phyloP scores from a whole-genome alignment of 2,329 filamentous ascomycete genomes.

The Biscogniauxia mediterranea region DNA sequence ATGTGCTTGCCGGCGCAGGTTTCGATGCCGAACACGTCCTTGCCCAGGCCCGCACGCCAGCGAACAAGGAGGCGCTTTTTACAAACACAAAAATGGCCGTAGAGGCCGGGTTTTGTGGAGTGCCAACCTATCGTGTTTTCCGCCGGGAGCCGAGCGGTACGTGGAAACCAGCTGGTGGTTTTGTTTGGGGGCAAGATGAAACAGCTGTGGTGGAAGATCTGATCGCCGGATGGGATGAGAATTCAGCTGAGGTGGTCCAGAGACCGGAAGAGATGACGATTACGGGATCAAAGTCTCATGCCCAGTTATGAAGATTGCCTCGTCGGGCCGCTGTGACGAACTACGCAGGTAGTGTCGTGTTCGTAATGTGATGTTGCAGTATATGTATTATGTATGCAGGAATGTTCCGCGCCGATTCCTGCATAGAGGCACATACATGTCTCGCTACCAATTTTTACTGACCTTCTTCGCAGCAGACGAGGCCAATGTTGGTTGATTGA shows the following conservation, averaged over 20 bases:
- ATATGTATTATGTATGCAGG: not conserved
- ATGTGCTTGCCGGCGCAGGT: constrained; percentile 6
- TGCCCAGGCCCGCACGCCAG: not conserved
- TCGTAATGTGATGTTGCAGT: not conserved
- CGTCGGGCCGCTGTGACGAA: not conserved
- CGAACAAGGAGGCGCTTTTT: constrained; percentile 3
- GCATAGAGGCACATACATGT: not conserved
- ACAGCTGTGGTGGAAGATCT: constrained; percentile 9
- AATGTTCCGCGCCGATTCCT: not conserved
- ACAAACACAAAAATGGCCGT: constrained; percentile 8
- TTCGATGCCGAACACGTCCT: constrained; percentile 8
- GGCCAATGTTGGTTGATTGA: too few relatives aligned
- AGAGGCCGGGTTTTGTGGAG: constrained; percentile 10
- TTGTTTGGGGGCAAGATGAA: constrained; percentile 13
- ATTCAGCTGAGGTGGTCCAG: constrained; percentile 1
- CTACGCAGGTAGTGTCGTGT: not conserved
- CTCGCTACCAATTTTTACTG: not conserved
- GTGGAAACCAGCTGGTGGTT: constrained; percentile 6
- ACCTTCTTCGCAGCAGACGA: too few relatives aligned
- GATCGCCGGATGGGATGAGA: constrained; percentile 12
- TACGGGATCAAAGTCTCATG: not conserved
- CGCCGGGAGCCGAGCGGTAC: not conserved
- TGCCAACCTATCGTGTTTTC: constrained; percentile 11
- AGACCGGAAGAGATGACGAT: not conserved
- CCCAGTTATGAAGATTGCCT: not conserved